phyloP scores from a whole-genome alignment of 208 protist species.

The Wallacemonas sp. region DNA sequence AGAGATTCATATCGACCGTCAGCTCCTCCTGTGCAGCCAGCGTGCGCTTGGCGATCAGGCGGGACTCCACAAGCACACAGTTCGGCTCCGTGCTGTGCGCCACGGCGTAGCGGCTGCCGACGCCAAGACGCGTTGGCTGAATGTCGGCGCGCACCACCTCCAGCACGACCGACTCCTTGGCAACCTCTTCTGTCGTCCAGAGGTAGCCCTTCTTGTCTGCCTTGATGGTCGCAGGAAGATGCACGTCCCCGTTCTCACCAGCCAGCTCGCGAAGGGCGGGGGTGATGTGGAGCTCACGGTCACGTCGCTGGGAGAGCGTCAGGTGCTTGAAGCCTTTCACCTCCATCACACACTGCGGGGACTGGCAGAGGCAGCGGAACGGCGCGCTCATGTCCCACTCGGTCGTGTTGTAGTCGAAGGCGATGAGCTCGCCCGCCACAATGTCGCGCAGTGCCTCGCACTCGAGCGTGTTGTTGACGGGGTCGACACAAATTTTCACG shows the following conservation, averaged over 20 bases:
- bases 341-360: conserved; percentile 52
- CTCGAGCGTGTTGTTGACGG: conserved; percentile 66
- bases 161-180: conserved; percentile 56
- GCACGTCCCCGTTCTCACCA: conserved; percentile 33
- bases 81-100: conserved; percentile 51
- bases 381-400: conserved; percentile 82
- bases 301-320: conserved; percentile 41
- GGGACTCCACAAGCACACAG: conserved; percentile 76
- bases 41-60: conserved; percentile 50
- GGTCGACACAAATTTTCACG: conserved; percentile 61
- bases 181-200: conserved; percentile 21
- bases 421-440: conserved; percentile 52
- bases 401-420: conserved; percentile 83
- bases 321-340: conserved; percentile 85
- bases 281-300: conserved; percentile 44
- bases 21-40: conserved; percentile 43
- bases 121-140: conserved; percentile 62
- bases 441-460: conserved; percentile 79
- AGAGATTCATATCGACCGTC: conserved; percentile 85
- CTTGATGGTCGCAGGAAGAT: conserved; percentile 43
- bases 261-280: conserved; percentile 61
- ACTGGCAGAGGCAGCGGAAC: conserved; percentile 74
- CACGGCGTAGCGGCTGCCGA: conserved; percentile 59
- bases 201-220: conserved; percentile 39
- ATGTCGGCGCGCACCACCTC: conserved; percentile 72